phyloP scores from a whole-genome alignment of 23 red algal species.

The Gracilaria vermiculophylla region DNA sequence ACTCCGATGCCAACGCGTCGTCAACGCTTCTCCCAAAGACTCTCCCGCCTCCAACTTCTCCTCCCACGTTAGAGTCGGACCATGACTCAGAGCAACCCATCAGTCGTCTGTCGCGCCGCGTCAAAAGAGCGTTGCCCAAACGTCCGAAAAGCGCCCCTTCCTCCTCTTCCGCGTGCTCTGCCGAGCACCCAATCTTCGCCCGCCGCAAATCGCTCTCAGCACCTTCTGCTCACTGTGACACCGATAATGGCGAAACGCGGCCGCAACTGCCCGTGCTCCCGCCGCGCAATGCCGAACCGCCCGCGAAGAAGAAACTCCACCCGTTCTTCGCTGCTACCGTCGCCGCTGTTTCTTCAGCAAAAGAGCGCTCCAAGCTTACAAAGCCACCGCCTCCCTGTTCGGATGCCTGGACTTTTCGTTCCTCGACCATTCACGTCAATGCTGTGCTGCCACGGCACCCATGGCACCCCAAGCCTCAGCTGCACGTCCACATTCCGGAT shows the following conservation, averaged over 20 bases:
- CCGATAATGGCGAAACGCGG: neutral
- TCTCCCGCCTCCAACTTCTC: neutral
- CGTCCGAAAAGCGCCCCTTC: neutral
- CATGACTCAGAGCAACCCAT: neutral
- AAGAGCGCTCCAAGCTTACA: slow-evolving; percentile 10
- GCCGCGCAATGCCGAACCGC: neutral
- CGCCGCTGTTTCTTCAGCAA: slow-evolving; percentile 20
- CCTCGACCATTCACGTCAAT: slow-evolving; percentile 64
- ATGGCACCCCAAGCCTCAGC: neutral
- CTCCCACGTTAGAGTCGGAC: neutral
- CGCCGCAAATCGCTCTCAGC: neutral
- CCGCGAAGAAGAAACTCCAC: slow-evolving; percentile 38
- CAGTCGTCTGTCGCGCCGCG: slow-evolving; percentile 1
- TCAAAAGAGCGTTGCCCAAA: neutral
- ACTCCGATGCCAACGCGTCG: too few species aligned
- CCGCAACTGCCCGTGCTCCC: neutral
- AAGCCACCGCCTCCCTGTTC: neutral
- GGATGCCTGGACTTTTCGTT: slow-evolving; percentile 20
- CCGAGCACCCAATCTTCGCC: neutral
- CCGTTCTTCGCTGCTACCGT: slow-evolving; percentile 54
- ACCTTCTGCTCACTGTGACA: neutral
- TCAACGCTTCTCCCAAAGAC: neutral
- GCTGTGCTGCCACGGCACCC: neutral
- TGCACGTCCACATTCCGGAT: neutral
- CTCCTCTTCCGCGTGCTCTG: neutral